Conservation (phyloP, 345 rosid species). For the Salix exigua region DNA sequence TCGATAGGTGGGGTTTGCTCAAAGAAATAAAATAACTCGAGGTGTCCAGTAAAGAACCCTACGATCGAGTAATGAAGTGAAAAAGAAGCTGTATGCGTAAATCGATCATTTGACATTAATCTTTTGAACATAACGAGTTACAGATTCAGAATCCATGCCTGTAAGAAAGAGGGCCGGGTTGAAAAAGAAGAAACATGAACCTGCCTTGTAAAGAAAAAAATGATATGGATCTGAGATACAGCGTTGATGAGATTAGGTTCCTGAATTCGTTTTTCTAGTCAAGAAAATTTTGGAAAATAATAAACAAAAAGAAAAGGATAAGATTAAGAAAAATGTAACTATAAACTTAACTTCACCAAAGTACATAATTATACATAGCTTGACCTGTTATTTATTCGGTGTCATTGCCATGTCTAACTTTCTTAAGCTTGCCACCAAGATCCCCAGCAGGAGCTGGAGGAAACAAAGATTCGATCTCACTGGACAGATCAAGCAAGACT, state of each 20-base stretch:
- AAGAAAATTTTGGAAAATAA: neutral
- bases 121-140: neutral
- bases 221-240: neutral
- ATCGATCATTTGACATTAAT: neutral
- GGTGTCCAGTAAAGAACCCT: constrained; percentile 13
- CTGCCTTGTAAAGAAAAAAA: neutral
- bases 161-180: neutral
- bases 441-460: constrained; percentile 48
- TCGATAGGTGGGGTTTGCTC: neutral
- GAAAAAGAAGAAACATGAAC: neutral
- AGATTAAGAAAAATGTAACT: neutral
- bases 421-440: constrained; percentile 59
- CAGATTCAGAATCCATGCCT: constrained; percentile 7
- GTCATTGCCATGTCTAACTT: constrained; percentile 35
- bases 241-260: neutral
- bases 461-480: constrained; percentile 61
- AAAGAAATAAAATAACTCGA: neutral
- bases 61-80: neutral
- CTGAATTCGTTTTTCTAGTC: neutral
- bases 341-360: neutral
- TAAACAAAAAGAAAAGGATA: neutral
- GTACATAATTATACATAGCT: neutral
- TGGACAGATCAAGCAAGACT: constrained; percentile 51
- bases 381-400: neutral
- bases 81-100: neutral